Conservation (phyloP, 768 basidiomycete genomes). For the Paxillus ammoniavirescens region DNA sequence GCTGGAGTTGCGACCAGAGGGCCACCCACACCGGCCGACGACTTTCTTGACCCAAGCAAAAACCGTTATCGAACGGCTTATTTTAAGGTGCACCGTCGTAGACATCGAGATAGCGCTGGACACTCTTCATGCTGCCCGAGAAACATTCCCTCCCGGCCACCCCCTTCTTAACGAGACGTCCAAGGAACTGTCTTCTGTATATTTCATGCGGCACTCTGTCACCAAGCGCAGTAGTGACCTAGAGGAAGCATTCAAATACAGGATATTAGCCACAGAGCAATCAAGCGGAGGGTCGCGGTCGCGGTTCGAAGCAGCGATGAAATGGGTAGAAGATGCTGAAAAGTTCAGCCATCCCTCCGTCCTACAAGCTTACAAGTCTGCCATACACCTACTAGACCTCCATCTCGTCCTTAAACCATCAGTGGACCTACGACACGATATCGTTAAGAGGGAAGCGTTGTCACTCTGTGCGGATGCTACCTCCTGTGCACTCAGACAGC, state of each 20-base stretch:
- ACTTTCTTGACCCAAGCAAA: slow-evolving; percentile 19
- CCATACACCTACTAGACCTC: slow-evolving; percentile 16
- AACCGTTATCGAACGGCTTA: slow-evolving; percentile 11
- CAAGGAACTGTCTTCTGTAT: slow-evolving; percentile 11
- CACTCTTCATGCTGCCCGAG: slow-evolving; percentile 13
- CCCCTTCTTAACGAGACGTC: slow-evolving; percentile 11
- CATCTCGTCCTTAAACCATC: slow-evolving; percentile 17
- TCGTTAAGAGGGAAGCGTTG: slow-evolving; percentile 10
- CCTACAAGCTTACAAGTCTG: slow-evolving; percentile 16
- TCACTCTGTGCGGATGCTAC: slow-evolving; percentile 26
- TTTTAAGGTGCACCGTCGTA: slow-evolving; percentile 1
- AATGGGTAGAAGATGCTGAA: slow-evolving; percentile 22
- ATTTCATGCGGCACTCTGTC: slow-evolving; percentile 9
- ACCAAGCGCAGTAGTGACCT: slow-evolving; percentile 13
- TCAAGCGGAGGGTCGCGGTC: slow-evolving; percentile 15
- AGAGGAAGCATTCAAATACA: slow-evolving; percentile 21
- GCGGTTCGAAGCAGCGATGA: slow-evolving; percentile 17
- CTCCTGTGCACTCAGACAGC: slow-evolving; percentile 21
- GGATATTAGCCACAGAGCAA: slow-evolving; percentile 16
- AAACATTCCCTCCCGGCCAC: slow-evolving; percentile 4
- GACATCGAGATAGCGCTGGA: slow-evolving; percentile 19
- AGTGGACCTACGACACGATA: slow-evolving; percentile 11
- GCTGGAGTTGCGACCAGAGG: slow-evolving; percentile 10
- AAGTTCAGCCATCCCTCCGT: slow-evolving; percentile 15
- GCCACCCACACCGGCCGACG: slow-evolving; percentile 14